A percentile compares a stretch with the other conserved stretches of the same genome.
Evolutionary conservation across 495 filamentous ascomycete species (phyloP).

Genomic region (Penicillium cataractarum): DNA sequence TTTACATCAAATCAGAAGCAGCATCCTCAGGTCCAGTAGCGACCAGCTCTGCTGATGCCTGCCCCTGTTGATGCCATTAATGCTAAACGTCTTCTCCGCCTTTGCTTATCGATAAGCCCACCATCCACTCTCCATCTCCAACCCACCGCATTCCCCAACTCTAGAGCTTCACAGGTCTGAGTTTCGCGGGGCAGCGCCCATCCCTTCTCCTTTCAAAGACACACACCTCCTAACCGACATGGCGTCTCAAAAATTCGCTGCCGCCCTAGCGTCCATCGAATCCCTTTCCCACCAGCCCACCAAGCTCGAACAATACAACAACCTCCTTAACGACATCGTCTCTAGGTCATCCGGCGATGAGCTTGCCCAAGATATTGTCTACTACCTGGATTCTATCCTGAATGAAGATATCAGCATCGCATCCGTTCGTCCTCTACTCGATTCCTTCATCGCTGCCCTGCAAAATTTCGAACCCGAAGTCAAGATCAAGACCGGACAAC

Average conservation of each 20-base stretch:
- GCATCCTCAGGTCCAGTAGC: too few relatives aligned
- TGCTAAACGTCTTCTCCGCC: conserved; percentile 1
- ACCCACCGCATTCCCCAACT: conserved; percentile 13
- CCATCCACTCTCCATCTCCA: conserved; percentile 9
- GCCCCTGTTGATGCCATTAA: too few relatives aligned
- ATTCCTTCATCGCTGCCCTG: conserved; percentile 64
- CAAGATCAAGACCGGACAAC: conserved; percentile 70
- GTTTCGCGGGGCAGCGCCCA: background rate
- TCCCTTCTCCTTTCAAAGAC: background rate
- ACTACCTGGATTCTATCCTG: conserved; percentile 70
- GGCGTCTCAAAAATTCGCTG: conserved; percentile 61
- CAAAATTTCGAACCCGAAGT: conserved; percentile 59
- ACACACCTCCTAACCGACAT: conserved; percentile 35
- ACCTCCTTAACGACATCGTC: conserved; percentile 67
- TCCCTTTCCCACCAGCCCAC: conserved; percentile 52
- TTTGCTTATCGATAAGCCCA: conserved; percentile 41
- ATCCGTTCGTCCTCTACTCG: conserved; percentile 70
- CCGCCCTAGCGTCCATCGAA: conserved; percentile 58
- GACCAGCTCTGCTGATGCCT: too few relatives aligned
- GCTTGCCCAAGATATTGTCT: conserved; percentile 66
- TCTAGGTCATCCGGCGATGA: conserved; percentile 55
- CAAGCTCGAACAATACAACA: conserved; percentile 65
- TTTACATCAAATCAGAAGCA: background rate
- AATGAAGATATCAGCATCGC: conserved; percentile 73
- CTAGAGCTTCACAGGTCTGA: background rate